Conservation (phyloP, 2,329 filamentous ascomycete genomes). For the Colletotrichum tropicale region DNA sequence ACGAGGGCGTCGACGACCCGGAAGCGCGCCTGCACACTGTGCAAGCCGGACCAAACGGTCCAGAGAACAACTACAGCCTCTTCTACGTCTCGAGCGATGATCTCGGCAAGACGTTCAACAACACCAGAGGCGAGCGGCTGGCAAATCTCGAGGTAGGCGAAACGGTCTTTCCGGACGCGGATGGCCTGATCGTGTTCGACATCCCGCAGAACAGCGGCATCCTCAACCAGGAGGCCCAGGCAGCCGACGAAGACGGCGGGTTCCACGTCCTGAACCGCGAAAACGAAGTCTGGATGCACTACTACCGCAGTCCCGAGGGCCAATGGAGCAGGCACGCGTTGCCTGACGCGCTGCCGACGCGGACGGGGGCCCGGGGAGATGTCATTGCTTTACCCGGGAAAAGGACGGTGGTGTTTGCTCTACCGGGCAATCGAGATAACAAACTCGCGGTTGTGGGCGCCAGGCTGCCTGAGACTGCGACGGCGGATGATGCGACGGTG, state of each 20-base stretch:
- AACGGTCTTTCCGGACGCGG: constrained; percentile 11
- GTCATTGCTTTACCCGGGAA: background rate
- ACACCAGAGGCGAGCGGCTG: background rate
- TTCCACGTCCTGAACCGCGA: constrained; percentile 16
- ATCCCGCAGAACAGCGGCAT: constrained; percentile 16
- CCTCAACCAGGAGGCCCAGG: constrained; percentile 17
- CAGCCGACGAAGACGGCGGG: constrained; percentile 4
- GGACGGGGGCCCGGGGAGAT: constrained; percentile 9
- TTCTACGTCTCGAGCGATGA: constrained; percentile 18
- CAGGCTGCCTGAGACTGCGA: background rate
- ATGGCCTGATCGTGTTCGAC: constrained; percentile 12
- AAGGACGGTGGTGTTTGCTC: background rate
- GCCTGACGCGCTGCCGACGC: constrained; percentile 2
- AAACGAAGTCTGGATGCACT: constrained; percentile 17
- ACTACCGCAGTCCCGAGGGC: constrained; percentile 1
- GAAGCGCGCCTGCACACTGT: constrained; percentile 6
- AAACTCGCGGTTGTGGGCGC: constrained; percentile 3
- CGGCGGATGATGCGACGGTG: background rate
- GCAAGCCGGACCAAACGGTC: constrained; percentile 14
- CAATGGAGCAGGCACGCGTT: constrained; percentile 1
- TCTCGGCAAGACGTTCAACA: background rate
- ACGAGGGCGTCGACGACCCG: constrained; percentile 15
- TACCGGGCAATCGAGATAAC: constrained; percentile 11
- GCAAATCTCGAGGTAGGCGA: constrained; percentile 11
- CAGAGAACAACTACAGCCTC: constrained; percentile 16